phyloP scores from a whole-genome alignment of 257 asterid genomes.

The Thymus quinquecostatus region DNA sequence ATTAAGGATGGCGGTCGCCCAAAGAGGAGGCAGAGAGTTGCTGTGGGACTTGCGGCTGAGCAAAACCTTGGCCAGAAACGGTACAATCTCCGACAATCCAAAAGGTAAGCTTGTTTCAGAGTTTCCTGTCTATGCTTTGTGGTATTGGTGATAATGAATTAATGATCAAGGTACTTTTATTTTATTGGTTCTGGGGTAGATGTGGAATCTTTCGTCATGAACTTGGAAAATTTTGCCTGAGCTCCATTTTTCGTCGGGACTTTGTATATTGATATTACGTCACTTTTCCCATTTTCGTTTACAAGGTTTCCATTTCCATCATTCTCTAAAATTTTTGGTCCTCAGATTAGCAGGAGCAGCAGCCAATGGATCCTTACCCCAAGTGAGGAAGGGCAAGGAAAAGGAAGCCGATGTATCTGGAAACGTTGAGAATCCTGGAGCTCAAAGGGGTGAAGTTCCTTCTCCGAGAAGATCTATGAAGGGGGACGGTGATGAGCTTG shows the following conservation, averaged over 20 bases:
- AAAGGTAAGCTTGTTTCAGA: slow-evolving; percentile 47
- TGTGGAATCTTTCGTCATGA: slow-evolving; percentile 8
- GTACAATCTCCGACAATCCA: slow-evolving; percentile 82
- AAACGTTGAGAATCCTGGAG: slow-evolving; percentile 42
- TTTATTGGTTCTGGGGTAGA: background rate
- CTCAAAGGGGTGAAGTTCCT: slow-evolving; percentile 46
- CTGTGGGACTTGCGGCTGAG: slow-evolving; percentile 36
- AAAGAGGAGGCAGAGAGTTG: slow-evolving; percentile 69
- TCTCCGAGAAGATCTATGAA: slow-evolving; percentile 35
- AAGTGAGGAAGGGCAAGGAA: slow-evolving; percentile 44
- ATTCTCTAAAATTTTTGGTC: slow-evolving; percentile 20
- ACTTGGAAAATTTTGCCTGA: slow-evolving; percentile 6
- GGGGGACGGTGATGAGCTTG: slow-evolving; percentile 46
- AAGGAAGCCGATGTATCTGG: slow-evolving; percentile 43
- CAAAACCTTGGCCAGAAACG: slow-evolving; percentile 63
- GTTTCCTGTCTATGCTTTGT: too few relatives aligned
- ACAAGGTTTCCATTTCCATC: slow-evolving; percentile 9
- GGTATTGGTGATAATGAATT: too few relatives aligned
- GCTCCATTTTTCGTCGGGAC: background rate
- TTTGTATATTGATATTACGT: slow-evolving; percentile 10
- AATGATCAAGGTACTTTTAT: background rate
- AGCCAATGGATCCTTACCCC: slow-evolving; percentile 59
- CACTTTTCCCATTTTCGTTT: slow-evolving; percentile 23
- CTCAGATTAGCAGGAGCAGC: slow-evolving; percentile 63
- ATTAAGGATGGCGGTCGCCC: slow-evolving; percentile 59